These are phyloP conservation scores for Herpetomonas tarakana DNA, from an alignment of 208 protist species.

Conservation along the genomic window DNA sequence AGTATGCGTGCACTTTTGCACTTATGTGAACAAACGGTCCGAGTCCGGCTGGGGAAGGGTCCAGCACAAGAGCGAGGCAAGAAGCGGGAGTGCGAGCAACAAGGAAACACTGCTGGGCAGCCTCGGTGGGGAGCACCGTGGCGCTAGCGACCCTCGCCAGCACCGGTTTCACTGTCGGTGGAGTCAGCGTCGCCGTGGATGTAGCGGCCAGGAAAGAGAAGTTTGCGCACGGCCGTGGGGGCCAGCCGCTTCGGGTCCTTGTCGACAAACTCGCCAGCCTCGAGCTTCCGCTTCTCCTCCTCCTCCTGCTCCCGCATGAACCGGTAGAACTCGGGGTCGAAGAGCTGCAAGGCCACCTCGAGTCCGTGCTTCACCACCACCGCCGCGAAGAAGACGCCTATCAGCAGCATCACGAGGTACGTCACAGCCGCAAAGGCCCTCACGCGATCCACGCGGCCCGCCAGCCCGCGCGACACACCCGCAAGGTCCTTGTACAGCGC, in stretches of 20 bases:
- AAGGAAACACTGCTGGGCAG: too few species aligned
- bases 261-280: conserved; percentile 54
- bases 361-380: conserved; percentile 49
- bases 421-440: conserved; percentile 63
- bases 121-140: too few species aligned
- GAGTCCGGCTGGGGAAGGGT: too few species aligned
- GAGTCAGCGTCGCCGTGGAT: conserved; percentile 39
- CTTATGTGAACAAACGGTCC: too few species aligned
- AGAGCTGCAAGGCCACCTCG: conserved; percentile 57
- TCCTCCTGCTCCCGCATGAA: conserved; percentile 75
- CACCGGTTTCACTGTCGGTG: neutral
- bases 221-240: conserved; percentile 50
- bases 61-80: too few species aligned
- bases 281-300: conserved; percentile 45
- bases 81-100: too few species aligned
- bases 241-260: conserved; percentile 77
- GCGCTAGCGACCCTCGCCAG: too few species aligned
- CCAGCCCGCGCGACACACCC: conserved; percentile 16
- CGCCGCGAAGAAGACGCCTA: conserved; percentile 49
- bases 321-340: conserved; percentile 76
- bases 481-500: conserved; percentile 50
- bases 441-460: conserved; percentile 27
- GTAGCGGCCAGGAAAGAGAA: conserved; percentile 71
- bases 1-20: too few species aligned
- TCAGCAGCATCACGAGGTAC: conserved; percentile 43